These are phyloP conservation scores for Mycena venus DNA, from an alignment of 768 basidiomycete species.

Conservation along the genomic window DNA sequence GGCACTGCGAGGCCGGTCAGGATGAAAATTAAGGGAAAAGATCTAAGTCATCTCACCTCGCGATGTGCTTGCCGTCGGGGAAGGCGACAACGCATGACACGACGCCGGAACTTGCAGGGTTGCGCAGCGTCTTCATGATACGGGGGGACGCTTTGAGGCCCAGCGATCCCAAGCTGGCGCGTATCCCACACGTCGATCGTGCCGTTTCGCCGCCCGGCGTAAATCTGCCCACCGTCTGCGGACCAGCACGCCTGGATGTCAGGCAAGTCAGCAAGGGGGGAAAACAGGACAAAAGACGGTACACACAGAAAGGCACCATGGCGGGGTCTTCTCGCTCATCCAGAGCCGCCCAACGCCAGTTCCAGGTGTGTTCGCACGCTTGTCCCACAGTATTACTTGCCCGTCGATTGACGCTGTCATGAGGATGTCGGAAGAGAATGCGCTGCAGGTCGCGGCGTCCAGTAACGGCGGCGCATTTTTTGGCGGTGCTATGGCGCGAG, in stretches of 20 bases:
- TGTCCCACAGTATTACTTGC: slow-evolving; percentile 93
- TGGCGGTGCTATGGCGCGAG: slow-evolving; percentile 64
- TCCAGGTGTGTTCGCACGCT: slow-evolving; percentile 73
- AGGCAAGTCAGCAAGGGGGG: not conserved
- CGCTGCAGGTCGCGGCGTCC: slow-evolving; percentile 67
- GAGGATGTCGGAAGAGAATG: slow-evolving; percentile 85
- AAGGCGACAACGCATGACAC: slow-evolving; percentile 94
- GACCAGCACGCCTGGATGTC: slow-evolving; percentile 92
- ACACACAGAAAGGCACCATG: slow-evolving; percentile 95
- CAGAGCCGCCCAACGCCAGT: slow-evolving; percentile 86
- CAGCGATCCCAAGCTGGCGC: slow-evolving; percentile 78
- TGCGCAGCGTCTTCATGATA: slow-evolving; percentile 84
- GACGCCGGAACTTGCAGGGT: slow-evolving; percentile 90
- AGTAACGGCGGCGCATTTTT: slow-evolving; percentile 85
- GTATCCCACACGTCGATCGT: slow-evolving; percentile 96
- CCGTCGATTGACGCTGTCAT: slow-evolving; percentile 95
- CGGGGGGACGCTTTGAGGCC: slow-evolving; percentile 77
- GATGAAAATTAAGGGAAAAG: slow-evolving; percentile 8
- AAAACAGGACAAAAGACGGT: slow-evolving; percentile 23
- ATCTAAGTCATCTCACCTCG: slow-evolving; percentile 71
- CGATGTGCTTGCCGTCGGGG: slow-evolving; percentile 92
- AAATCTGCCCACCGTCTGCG: slow-evolving; percentile 86
- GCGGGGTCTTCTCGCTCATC: slow-evolving; percentile 93
- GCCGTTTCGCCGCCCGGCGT: slow-evolving; percentile 91
- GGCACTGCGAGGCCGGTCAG: slow-evolving; percentile 64